Percentiles rank a stretch among this genome's conserved stretches.
Conservation (phyloP, 2,329 filamentous ascomycete genomes). For the Cryphonectria naterciae region DNA sequence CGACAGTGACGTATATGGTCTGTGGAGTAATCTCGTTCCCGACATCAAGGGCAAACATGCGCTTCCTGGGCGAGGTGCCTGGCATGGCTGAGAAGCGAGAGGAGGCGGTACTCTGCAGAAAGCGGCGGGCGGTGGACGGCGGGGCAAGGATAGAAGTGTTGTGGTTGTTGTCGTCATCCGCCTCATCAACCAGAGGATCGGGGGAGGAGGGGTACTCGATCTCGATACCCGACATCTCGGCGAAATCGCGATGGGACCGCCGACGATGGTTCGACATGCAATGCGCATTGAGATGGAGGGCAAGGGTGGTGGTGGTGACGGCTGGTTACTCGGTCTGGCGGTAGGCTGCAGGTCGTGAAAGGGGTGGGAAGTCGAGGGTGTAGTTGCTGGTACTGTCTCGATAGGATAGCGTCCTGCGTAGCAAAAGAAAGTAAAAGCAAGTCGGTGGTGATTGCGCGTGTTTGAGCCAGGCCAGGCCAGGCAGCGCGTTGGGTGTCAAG, state of each 20-base stretch:
- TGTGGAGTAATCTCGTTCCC: conserved; percentile 55
- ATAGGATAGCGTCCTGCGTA: neutral
- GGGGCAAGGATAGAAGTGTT: conserved; percentile 14
- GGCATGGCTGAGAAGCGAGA: conserved; percentile 38
- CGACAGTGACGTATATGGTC: conserved; percentile 58
- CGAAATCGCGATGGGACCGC: conserved; percentile 30
- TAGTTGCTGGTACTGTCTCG: neutral
- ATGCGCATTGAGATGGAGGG: conserved; percentile 23
- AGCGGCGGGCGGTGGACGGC: conserved; percentile 36
- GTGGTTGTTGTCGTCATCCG: conserved; percentile 36
- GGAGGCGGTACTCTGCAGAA: conserved; percentile 50
- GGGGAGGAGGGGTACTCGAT: conserved; percentile 41
- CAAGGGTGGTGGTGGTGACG: neutral
- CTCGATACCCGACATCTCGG: conserved; percentile 31
- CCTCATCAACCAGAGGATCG: conserved; percentile 42
- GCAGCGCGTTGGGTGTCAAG: neutral
- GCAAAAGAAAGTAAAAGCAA: neutral
- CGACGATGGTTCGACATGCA: conserved; percentile 30
- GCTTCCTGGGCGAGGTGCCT: conserved; percentile 55
- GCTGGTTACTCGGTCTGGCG: conserved; percentile 1
- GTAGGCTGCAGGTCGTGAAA: conserved; percentile 1
- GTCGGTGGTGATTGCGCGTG: neutral
- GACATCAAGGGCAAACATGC: conserved; percentile 60
- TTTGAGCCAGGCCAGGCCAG: neutral
- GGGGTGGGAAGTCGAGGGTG: neutral